Base-by-base conservation (phyloP, 148 eudicot genomes). In the Fagopyrum homotropicum region DNA sequence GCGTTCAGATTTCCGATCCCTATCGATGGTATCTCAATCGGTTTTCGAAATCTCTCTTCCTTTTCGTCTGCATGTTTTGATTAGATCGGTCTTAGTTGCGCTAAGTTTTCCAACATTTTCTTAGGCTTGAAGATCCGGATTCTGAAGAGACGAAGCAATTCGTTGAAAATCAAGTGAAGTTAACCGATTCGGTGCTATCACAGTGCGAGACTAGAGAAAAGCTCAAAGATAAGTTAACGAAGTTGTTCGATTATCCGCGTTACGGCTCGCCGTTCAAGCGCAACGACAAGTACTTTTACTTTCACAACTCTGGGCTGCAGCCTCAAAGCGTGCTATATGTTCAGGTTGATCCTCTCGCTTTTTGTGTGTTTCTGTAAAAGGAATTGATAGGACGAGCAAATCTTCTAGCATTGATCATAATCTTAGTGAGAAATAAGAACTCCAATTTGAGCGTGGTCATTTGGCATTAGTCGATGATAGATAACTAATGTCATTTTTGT, bases 71-170 rank as follows among this genome's bases (percentile, higher is more conserved):
- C 45, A 11, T 45, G 49, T 69, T 70, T 70, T 19, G 72, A 69
- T 40, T 43, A 43, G 26, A 51, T 22, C 22, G 5, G 5, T 5
- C 7, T 6, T 55, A 16, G 14, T 35, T 60, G 68, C 43, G 43
- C 30, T 60, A 40, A 29, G 68, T 60, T 60, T 56, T 57, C 46
- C 26, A 64, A 29, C 54, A 45, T 40, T 61, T 16, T 45, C 7
- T 5, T 64, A 95, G 98, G 98, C 92, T 95, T 45, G 97, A 95
- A 80, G 97, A 95, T 80, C 96, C 98, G 30, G 98, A 95, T 75
- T 89, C 96, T 1, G 89, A 87, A 29, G 97, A 92, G 80, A 89
- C 89, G 1, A 95, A 87, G 72, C 89, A 90, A 11, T 92, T 90
- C 56, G 97, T 95, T 11, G 81, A 90, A 52, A 88, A 85, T 74